Evolutionary conservation across 805 yeast genomes (phyloP).

Genomic region (Ogataea paradorogensis): DNA sequence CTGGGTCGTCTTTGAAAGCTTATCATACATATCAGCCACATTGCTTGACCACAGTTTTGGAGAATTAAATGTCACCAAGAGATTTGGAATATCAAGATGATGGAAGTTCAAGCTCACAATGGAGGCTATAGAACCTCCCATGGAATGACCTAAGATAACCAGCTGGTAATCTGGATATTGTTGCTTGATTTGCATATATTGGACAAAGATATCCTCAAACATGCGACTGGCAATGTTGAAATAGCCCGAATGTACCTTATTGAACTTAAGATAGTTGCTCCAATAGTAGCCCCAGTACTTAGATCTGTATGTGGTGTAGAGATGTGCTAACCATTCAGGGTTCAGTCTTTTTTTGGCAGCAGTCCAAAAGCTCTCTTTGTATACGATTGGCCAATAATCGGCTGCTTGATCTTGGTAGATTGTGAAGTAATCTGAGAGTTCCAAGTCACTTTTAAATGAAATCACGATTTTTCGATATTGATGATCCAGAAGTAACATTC

Average conservation of each 20-base stretch:
- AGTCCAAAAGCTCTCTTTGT: slow-evolving; percentile 18
- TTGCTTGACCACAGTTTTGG: slow-evolving; percentile 22
- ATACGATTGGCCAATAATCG: slow-evolving; percentile 20
- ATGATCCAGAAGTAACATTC: slow-evolving; percentile 20
- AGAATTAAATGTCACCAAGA: slow-evolving; percentile 20
- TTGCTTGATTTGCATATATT: slow-evolving; percentile 11
- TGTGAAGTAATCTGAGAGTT: slow-evolving; percentile 20
- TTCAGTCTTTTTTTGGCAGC: slow-evolving; percentile 8
- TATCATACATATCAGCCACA: slow-evolving; percentile 21
- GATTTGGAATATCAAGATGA: slow-evolving; percentile 14
- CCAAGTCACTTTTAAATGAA: slow-evolving; percentile 20
- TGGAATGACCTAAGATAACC: slow-evolving; percentile 21
- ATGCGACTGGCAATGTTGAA: slow-evolving; percentile 19
- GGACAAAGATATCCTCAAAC: slow-evolving; percentile 20
- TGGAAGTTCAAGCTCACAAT: slow-evolving; percentile 18
- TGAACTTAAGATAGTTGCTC: slow-evolving; percentile 12
- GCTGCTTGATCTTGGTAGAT: slow-evolving; percentile 18
- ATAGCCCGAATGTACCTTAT: slow-evolving; percentile 23
- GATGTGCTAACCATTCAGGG: slow-evolving; percentile 1
- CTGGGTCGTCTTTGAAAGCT: slow-evolving; percentile 13
- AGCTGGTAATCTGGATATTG: slow-evolving; percentile 16
- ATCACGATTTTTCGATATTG: slow-evolving; percentile 16
- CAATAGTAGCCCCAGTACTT: slow-evolving; percentile 22
- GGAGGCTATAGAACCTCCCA: slow-evolving; percentile 25
- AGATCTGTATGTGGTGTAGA: slow-evolving; percentile 9